A percentile compares a stretch with the other conserved stretches of the same genome.
phyloP scores from a whole-genome alignment of 352 stramenopile species.

The Phytopythium oedochilum region DNA sequence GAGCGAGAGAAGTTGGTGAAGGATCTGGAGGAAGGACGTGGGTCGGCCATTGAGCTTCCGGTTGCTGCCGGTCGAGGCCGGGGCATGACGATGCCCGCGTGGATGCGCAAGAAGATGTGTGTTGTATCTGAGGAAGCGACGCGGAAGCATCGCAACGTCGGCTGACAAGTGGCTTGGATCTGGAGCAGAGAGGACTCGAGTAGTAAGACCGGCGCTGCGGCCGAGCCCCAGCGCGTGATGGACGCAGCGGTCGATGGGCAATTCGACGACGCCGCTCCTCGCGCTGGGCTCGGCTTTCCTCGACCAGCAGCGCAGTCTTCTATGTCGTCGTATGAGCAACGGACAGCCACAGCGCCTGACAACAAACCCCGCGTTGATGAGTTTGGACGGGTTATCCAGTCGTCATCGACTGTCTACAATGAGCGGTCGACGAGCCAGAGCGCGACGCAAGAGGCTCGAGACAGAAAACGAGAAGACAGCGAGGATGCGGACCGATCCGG shows the following conservation, averaged over 20 bases:
- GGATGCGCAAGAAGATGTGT: slow-evolving; percentile 91
- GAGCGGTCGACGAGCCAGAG: neutral
- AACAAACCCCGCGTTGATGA: slow-evolving; percentile 13
- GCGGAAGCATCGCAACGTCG: neutral
- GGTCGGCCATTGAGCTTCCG: slow-evolving; percentile 43
- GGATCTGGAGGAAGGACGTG: slow-evolving; percentile 62
- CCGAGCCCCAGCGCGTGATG: neutral
- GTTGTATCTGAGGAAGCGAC: slow-evolving; percentile 5
- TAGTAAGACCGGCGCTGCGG: neutral
- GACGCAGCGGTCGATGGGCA: slow-evolving; percentile 20
- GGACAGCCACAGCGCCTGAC: neutral
- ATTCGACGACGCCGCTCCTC: slow-evolving; percentile 51
- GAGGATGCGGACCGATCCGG: slow-evolving; percentile 6
- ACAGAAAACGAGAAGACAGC: neutral
- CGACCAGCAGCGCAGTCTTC: neutral
- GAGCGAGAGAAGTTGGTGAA: slow-evolving; percentile 68
- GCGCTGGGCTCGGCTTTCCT: slow-evolving; percentile 25
- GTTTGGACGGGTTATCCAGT: slow-evolving; percentile 18
- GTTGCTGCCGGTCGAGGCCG: slow-evolving; percentile 65
- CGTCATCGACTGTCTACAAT: neutral
- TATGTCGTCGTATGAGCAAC: neutral
- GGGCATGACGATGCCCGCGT: slow-evolving; percentile 89
- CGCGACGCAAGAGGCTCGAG: neutral
- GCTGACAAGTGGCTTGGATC: slow-evolving; percentile 1
- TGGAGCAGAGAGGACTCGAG: slow-evolving; percentile 43